A percentile compares a stretch with the other conserved stretches of the same genome.
These are phyloP conservation scores for Mycena metata DNA, from an alignment of 768 basidiomycete species.

Conservation along the genomic window DNA sequence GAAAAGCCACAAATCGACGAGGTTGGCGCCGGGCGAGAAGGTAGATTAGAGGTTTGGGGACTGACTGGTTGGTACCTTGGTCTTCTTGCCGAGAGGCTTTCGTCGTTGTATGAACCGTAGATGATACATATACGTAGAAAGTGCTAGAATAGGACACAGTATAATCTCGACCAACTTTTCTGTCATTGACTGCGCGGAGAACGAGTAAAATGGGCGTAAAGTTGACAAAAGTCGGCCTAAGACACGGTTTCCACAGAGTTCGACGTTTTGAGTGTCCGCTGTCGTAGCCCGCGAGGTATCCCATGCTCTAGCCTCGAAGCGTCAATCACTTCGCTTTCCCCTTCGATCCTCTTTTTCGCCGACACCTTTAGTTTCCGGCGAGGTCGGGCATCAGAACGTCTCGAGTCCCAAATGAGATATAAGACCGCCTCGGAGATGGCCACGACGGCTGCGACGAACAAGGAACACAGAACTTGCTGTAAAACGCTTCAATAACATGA, in stretches of 20 bases:
- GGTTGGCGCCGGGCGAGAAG: slow-evolving; percentile 57
- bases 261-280: slow-evolving; percentile 15
- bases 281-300: slow-evolving; percentile 29
- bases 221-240: slow-evolving; percentile 38
- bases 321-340: slow-evolving; percentile 34
- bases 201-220: background rate
- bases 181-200: too few species aligned
- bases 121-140: background rate
- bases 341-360: slow-evolving; percentile 55
- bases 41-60: slow-evolving; percentile 82
- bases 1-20: slow-evolving; percentile 50
- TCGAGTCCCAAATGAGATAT: slow-evolving; percentile 80
- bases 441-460: slow-evolving; percentile 73
- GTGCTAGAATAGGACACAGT: too few species aligned
- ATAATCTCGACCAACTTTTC: too few species aligned
- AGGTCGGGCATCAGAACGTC: slow-evolving; percentile 46
- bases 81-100: slow-evolving; percentile 61
- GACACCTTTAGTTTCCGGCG: slow-evolving; percentile 41
- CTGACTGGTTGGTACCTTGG: slow-evolving; percentile 88
- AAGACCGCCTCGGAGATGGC: slow-evolving; percentile 78
- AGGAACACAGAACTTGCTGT: slow-evolving; percentile 72
- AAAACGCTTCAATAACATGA: slow-evolving; percentile 18
- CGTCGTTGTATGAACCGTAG: slow-evolving; percentile 51
- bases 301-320: slow-evolving; percentile 35
- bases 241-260: slow-evolving; percentile 3